A percentile compares a stretch with the other conserved stretches of the same genome.
phyloP scores from a whole-genome alignment of 1,284 basidiomycete species.

The Omphalotus olearius region DNA sequence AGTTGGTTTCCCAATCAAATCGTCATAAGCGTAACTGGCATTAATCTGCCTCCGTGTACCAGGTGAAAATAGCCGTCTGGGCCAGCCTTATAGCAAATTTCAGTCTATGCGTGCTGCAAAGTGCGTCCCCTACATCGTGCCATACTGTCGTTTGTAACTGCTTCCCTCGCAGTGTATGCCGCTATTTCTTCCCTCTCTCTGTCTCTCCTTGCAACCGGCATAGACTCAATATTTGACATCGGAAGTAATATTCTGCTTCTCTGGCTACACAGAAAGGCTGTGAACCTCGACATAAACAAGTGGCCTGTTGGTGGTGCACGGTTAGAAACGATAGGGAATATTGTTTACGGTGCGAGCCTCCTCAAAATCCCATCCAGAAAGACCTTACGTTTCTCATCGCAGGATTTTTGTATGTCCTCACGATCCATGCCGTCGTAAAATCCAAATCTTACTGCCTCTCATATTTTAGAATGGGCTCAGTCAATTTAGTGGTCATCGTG shows the following conservation, averaged over 20 bases:
- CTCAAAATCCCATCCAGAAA: neutral
- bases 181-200: conserved; percentile 84
- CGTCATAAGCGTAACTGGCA: neutral
- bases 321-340: conserved; percentile 88
- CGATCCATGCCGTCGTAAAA: neutral
- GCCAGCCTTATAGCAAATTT: conserved; percentile 80
- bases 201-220: conserved; percentile 85
- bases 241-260: conserved; percentile 87
- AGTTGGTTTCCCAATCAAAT: conserved; percentile 35
- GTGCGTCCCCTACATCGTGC: conserved; percentile 35
- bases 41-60: conserved; percentile 16
- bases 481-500: conserved; percentile 83
- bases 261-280: conserved; percentile 76
- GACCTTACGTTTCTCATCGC: conserved; percentile 17
- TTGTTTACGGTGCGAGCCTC: conserved; percentile 68
- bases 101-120: conserved; percentile 60
- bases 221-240: conserved; percentile 90
- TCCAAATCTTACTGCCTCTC: conserved; percentile 7
- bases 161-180: conserved; percentile 63
- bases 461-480: conserved; percentile 71
- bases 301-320: conserved; percentile 93
- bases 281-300: conserved; percentile 70
- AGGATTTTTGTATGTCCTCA: conserved; percentile 62
- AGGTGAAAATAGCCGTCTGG: conserved; percentile 88
- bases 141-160: conserved; percentile 3